Evolutionary conservation across 345 rosid genomes (phyloP).

Genomic region (Bruguiera sexangula): DNA sequence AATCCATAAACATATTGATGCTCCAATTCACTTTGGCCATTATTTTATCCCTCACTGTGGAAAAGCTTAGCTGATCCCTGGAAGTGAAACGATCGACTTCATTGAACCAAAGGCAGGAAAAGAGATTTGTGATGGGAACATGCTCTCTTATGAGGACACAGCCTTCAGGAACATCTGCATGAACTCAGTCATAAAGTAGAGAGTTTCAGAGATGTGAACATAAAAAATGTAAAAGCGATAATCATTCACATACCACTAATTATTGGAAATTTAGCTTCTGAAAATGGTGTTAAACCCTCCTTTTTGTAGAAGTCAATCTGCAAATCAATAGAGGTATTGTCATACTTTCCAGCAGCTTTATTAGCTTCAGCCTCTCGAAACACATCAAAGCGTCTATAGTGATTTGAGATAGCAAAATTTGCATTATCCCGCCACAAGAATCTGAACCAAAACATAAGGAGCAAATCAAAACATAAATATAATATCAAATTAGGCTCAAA

Average conservation of each 20-base stretch:
- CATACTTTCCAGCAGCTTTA: conserved; percentile 81
- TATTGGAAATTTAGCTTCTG: conserved; percentile 75
- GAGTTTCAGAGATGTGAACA: not conserved
- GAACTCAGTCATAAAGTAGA: conserved; percentile 13
- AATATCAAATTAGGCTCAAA: not conserved
- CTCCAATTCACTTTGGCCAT: conserved; percentile 63
- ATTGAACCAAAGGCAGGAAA: conserved; percentile 89
- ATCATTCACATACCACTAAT: conserved; percentile 62
- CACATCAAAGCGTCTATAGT: conserved; percentile 82
- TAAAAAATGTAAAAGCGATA: not conserved
- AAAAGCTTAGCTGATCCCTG: conserved; percentile 87
- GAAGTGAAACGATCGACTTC: conserved; percentile 92
- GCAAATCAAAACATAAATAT: not conserved
- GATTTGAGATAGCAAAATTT: conserved; percentile 76
- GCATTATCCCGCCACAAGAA: conserved; percentile 78
- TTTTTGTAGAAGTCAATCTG: conserved; percentile 71
- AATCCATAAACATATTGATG: conserved; percentile 79
- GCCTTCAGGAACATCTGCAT: conserved; percentile 96
- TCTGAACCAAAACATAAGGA: conserved; percentile 32
- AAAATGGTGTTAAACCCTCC: conserved; percentile 80
- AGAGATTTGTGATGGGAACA: conserved; percentile 69
- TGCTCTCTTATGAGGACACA: conserved; percentile 83
- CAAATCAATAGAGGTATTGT: conserved; percentile 70
- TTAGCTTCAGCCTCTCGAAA: conserved; percentile 87
- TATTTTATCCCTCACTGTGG: conserved; percentile 79